Conservation (phyloP, 306 rosid species). For the Cucumis melo region DNA sequence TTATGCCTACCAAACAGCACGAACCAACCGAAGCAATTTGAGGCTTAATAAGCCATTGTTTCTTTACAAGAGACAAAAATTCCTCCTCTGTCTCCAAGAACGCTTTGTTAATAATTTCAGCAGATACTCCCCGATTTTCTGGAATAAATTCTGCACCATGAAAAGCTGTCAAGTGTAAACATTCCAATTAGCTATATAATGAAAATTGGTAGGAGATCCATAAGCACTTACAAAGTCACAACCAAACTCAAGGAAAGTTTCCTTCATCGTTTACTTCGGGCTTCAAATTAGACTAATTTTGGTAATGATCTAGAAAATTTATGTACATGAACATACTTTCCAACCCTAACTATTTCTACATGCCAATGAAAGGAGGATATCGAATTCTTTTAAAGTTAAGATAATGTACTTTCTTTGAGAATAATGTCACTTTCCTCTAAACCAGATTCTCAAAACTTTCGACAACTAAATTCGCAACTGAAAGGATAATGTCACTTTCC, state of each 20-base stretch:
- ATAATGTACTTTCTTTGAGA: not conserved
- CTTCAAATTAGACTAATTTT: not conserved
- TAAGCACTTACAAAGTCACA: slow-evolving; percentile 1
- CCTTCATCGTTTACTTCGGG: not conserved
- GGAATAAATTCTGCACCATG: slow-evolving; percentile 63
- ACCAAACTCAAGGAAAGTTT: not conserved
- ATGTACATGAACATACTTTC: not conserved
- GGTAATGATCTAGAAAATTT: not conserved
- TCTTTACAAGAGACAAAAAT: slow-evolving; percentile 57
- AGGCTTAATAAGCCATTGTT: slow-evolving; percentile 68
- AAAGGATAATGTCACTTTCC: not conserved
- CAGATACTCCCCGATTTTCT: slow-evolving; percentile 67
- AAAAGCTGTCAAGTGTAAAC: slow-evolving; percentile 36
- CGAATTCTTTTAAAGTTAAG: not conserved
- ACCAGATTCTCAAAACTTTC: not conserved
- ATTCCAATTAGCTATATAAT: slow-evolving; percentile 23
- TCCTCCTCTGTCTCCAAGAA: slow-evolving; percentile 87
- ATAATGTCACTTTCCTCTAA: no score
- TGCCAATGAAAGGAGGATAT: not conserved
- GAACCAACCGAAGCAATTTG: slow-evolving; percentile 84
- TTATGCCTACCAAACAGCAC: slow-evolving; percentile 77
- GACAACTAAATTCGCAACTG: not conserved
- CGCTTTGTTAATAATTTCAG: slow-evolving; percentile 69
- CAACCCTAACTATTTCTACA: not conserved
- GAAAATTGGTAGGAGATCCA: not conserved